Evolutionary conservation across 371 early-diverging fungal species (phyloP).

Genomic region (Mycotypha africana): DNA sequence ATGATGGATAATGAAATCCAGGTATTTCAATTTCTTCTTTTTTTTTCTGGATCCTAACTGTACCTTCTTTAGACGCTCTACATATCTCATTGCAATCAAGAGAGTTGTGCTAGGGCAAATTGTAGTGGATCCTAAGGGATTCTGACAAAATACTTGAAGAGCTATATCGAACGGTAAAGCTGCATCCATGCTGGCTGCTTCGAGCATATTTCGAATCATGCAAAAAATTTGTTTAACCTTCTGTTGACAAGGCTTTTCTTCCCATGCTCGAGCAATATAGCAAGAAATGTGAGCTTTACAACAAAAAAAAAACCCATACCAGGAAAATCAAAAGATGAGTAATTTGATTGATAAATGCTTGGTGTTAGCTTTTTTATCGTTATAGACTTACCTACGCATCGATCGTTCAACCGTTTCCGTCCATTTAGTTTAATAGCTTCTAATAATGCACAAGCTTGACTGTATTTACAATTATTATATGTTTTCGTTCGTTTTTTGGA

Average conservation of each 20-base stretch:
- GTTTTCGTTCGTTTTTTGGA: too few relatives aligned
- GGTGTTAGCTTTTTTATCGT: too few relatives aligned
- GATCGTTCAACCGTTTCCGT: constrained; percentile 17
- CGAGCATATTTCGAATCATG: constrained; percentile 26
- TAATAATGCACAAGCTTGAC: constrained; percentile 26
- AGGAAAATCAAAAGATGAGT: constrained; percentile 6
- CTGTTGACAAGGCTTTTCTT: constrained; percentile 24
- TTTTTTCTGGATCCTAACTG: too few relatives aligned
- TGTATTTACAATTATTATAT: too few relatives aligned
- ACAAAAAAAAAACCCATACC: not conserved
- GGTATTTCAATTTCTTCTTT: too few relatives aligned
- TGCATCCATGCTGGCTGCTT: constrained; percentile 20
- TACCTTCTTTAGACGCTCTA: constrained; percentile 56
- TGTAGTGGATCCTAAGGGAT: constrained; percentile 26
- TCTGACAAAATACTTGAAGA: constrained; percentile 22
- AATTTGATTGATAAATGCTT: too few relatives aligned
- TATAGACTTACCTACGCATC: constrained; percentile 25
- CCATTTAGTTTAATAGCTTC: constrained; percentile 36
- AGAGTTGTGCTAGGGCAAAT: constrained; percentile 46
- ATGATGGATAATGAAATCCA: too few relatives aligned
- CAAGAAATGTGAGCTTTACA: constrained; percentile 29
- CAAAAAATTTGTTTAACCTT: constrained; percentile 21
- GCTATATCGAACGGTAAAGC: constrained; percentile 23
- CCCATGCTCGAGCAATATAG: constrained; percentile 39
- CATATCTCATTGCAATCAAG: constrained; percentile 48